Evolutionary conservation across 352 stramenopile genomes (phyloP), one percentile per base, ranked within the genome.

Genomic region (Phytopythium boreale): DNA sequence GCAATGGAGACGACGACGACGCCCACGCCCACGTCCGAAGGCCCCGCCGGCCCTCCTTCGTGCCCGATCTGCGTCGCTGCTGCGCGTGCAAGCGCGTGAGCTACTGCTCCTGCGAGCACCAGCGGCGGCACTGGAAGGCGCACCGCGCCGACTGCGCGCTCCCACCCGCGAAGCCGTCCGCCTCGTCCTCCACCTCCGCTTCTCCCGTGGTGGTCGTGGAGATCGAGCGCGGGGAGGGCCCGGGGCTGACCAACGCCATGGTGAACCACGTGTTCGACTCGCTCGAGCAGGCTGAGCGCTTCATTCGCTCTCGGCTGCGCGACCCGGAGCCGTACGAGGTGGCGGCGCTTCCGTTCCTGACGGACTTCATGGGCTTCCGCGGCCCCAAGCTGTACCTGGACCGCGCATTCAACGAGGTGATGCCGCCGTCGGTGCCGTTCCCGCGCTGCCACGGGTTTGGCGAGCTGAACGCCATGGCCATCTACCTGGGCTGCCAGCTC

Each of bases 181-280:
- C 14, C 14, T 47, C 15, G 41, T 20, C 41, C 8, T 22, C 11
- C 22, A 29, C 46, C 19, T 22, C 10, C 22, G 12, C 46, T 20
- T 8, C 46, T 29, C 4, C 5, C 11, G 24, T 24, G 1, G 46
- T 53, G 0, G 46, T 34, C 8, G 46, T 53, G 22, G n/a, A 29
- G 46, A 53, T 53, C 12, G 24, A 53, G 46, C 46, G 12, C 22
- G 22, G 46, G 20, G 22, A 31, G 11, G 46, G 22, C 46, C 9
- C 19, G 12, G 22, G 46, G 5, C 9, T 34, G 22, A 53, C 22
- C 11, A 53, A 53, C 22, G 10, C 10, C 46, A 29, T 34, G 46
- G n/a, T 12, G 46, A 53, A 34, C 24, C 46, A 53, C 46, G 46
- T 53, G 46, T 53, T 53, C 46, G 22, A 27, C n/a, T 53, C 46